phyloP scores from a whole-genome alignment of 1,284 basidiomycete genomes.

The Boletus austroedulis region DNA sequence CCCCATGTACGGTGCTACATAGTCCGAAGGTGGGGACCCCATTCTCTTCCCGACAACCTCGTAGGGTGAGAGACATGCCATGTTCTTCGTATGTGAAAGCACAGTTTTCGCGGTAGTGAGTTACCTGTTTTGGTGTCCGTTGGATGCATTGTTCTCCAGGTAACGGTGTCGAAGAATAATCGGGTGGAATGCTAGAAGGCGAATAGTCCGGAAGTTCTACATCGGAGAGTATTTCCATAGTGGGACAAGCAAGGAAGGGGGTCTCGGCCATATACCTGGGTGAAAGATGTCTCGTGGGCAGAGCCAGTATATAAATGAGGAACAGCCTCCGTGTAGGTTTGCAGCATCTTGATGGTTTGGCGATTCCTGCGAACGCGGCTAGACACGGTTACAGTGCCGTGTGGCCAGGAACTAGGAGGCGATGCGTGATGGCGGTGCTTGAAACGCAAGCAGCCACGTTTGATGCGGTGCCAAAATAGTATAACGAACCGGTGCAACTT shows the following conservation, averaged over 20 bases:
- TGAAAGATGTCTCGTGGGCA: constrained; percentile 1
- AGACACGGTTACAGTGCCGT: constrained; percentile 10
- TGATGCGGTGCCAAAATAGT: constrained; percentile 7
- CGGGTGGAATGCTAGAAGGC: constrained; percentile 31
- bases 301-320: constrained; percentile 24
- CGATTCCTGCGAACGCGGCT: neutral
- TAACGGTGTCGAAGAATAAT: constrained; percentile 36
- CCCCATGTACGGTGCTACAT: constrained; percentile 36
- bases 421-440: constrained; percentile 21
- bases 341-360: constrained; percentile 11
- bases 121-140: constrained; percentile 25
- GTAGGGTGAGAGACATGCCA: constrained; percentile 32
- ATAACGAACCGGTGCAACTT: constrained; percentile 5
- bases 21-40: constrained; percentile 34
- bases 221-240: constrained; percentile 18
- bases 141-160: constrained; percentile 36
- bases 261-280: neutral
- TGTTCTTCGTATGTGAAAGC: constrained; percentile 33
- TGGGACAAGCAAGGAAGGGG: constrained; percentile 2
- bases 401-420: constrained; percentile 14
- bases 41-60: constrained; percentile 34
- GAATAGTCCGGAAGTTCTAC: constrained; percentile 31
- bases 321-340: constrained; percentile 7
- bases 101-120: constrained; percentile 23
- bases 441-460: neutral